phyloP scores from a whole-genome alignment of 2,329 filamentous ascomycete genomes.

The Colletotrichum australisinense region DNA sequence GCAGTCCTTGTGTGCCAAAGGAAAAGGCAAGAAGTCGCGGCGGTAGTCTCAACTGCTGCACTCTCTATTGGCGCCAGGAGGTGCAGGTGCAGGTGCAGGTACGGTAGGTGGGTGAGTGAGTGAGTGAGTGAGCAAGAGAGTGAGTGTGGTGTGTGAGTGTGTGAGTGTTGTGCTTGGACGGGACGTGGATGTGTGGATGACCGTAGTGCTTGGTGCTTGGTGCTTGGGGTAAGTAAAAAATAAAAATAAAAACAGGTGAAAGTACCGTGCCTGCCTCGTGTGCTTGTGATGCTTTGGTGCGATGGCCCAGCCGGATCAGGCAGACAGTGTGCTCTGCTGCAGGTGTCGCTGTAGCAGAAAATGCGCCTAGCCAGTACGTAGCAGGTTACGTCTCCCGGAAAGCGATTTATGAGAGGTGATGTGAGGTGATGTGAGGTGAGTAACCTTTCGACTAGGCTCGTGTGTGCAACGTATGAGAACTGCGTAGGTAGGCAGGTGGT shows the following conservation, averaged over 20 bases:
- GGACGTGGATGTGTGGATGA: not conserved
- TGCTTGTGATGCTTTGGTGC: not conserved
- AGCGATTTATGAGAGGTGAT: not conserved
- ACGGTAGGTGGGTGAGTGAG: not conserved
- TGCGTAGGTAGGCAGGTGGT: not conserved
- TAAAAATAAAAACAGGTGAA: not conserved
- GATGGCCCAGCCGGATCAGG: not conserved
- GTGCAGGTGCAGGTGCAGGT: not conserved
- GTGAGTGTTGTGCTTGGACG: not conserved
- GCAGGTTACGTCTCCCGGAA: not conserved
- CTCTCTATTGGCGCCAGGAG: constrained; percentile 24
- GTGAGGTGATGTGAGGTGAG: not conserved
- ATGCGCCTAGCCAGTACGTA: not conserved
- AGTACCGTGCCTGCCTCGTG: constrained; percentile 10
- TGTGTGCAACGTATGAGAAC: not conserved
- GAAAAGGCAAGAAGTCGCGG: constrained; percentile 5
- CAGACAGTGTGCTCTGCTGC: not conserved
- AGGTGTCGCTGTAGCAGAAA: not conserved
- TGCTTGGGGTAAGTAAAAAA: not conserved
- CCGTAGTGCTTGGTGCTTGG: too few relatives aligned
- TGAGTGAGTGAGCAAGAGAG: not conserved
- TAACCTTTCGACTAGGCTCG: constrained; percentile 1
- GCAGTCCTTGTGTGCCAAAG: not conserved
- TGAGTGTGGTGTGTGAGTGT: too few relatives aligned
- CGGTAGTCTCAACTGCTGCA: constrained; percentile 16